A percentile compares a stretch with the other conserved stretches of the same genome.
These are phyloP conservation scores for Gloeostereum incarnatum DNA, from an alignment of 768 basidiomycete species.

Conservation along the genomic window DNA sequence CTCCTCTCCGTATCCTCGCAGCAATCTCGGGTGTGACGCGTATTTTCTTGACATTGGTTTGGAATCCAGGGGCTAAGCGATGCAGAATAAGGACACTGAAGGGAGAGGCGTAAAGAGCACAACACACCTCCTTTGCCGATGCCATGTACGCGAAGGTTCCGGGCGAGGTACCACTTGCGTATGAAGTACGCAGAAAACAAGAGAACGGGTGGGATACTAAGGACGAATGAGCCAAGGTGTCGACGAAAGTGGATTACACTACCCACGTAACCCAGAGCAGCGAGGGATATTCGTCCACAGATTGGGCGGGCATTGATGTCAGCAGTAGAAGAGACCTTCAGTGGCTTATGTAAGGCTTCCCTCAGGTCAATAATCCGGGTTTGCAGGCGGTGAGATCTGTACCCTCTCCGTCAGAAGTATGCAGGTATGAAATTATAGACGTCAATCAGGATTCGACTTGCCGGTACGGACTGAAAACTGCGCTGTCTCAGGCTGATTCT, in stretches of 20 bases:
- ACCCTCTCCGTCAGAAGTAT: too few species aligned
- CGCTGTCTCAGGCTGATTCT: too few species aligned
- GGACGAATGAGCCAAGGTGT: constrained; percentile 1
- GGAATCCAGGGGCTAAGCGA: constrained; percentile 36
- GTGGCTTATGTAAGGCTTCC: too few species aligned
- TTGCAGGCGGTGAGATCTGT: too few species aligned
- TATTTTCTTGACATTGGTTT: constrained; percentile 39
- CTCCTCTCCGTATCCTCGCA: constrained; percentile 39
- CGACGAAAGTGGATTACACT: background rate
- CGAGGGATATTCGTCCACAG: constrained; percentile 26
- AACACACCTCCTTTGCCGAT: constrained; percentile 47
- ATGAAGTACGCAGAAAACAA: constrained; percentile 35
- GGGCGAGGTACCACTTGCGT: constrained; percentile 41
- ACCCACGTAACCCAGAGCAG: constrained; percentile 38
- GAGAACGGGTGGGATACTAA: constrained; percentile 33
- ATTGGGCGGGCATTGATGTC: too few species aligned
- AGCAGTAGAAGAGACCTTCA: background rate
- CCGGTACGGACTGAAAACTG: too few species aligned
- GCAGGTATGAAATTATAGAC: too few species aligned
- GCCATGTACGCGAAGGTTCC: constrained; percentile 34
- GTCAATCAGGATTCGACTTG: too few species aligned
- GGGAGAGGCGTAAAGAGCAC: background rate
- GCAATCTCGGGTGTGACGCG: constrained; percentile 48
- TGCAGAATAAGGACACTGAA: background rate
- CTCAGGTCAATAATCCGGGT: too few species aligned